Conservation (phyloP, 495 filamentous ascomycete species). For the Stereocaulon alpinum region DNA sequence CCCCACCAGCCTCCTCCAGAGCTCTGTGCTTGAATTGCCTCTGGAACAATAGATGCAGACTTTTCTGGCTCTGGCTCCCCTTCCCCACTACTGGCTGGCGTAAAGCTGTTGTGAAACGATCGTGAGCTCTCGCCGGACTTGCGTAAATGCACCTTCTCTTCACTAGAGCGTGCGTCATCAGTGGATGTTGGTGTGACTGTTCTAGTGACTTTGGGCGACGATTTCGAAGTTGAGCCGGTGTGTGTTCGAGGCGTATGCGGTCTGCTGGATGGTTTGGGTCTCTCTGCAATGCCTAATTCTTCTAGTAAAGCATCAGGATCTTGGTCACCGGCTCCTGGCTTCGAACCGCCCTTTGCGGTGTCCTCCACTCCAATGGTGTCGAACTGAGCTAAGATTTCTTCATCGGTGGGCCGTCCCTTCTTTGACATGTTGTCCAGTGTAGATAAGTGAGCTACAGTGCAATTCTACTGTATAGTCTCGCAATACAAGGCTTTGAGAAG, state of each 20-base stretch:
- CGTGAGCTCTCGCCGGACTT: slow-evolving; percentile 67
- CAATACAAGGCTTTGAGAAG: no score
- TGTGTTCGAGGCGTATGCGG: slow-evolving; percentile 69
- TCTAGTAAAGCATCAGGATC: slow-evolving; percentile 56
- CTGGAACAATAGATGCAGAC: slow-evolving; percentile 8
- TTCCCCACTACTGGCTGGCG: slow-evolving; percentile 32
- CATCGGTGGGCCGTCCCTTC: slow-evolving; percentile 47
- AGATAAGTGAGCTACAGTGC: not conserved
- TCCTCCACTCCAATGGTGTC: slow-evolving; percentile 54
- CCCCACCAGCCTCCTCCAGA: slow-evolving; percentile 85
- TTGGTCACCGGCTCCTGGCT: slow-evolving; percentile 33
- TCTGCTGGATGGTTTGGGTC: slow-evolving; percentile 55
- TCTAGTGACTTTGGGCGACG: slow-evolving; percentile 49
- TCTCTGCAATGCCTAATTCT: slow-evolving; percentile 70
- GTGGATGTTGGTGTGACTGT: slow-evolving; percentile 44
- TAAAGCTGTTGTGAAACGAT: slow-evolving; percentile 47
- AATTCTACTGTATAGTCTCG: not conserved
- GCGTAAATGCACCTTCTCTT: slow-evolving; percentile 50
- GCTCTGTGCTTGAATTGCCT: slow-evolving; percentile 31
- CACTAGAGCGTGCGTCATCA: slow-evolving; percentile 39
- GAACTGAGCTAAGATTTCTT: slow-evolving; percentile 77
- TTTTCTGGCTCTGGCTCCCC: slow-evolving; percentile 25
- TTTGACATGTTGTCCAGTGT: slow-evolving; percentile 34
- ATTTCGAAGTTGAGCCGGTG: slow-evolving; percentile 36
- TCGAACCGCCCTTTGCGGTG: slow-evolving; percentile 35